phyloP scores from a whole-genome alignment of 164 flowering plant species.

The Vitis vinifera region DNA sequence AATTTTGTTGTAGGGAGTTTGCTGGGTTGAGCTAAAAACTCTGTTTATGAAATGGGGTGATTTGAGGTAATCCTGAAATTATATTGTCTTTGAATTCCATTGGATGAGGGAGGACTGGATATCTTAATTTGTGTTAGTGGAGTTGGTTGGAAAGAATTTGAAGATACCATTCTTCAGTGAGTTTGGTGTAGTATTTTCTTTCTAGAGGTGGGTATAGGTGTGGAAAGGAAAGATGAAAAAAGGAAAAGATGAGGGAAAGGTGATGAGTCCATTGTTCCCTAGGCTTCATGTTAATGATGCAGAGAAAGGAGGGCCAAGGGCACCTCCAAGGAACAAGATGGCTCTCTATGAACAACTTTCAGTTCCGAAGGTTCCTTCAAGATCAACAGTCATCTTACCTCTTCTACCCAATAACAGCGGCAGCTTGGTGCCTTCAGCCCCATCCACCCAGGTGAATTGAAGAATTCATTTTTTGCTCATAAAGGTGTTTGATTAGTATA shows the following conservation, averaged over 20 bases:
- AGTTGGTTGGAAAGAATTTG: not conserved
- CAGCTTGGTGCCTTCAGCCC: slow-evolving; percentile 29
- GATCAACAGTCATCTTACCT: slow-evolving; percentile 31
- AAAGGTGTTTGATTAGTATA: not conserved
- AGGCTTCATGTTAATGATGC: slow-evolving; percentile 83
- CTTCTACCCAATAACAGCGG: slow-evolving; percentile 23
- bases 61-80: not conserved
- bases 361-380: slow-evolving; percentile 58
- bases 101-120: slow-evolving; percentile 1
- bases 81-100: not conserved
- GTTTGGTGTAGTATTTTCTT: too few relatives aligned
- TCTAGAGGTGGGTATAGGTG: not conserved
- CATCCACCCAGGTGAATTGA: slow-evolving; percentile 53
- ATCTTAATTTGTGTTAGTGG: not conserved
- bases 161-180: too few relatives aligned
- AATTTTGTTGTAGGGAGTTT: too few relatives aligned
- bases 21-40: not conserved
- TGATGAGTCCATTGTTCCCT: slow-evolving; percentile 66
- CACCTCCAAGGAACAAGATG: slow-evolving; percentile 95
- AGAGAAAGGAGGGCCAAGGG: slow-evolving; percentile 81
- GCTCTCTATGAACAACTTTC: slow-evolving; percentile 82
- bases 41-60: not conserved
- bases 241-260: slow-evolving; percentile 53
- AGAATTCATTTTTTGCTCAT: not conserved
- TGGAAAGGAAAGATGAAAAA: slow-evolving; percentile 31